Percentiles rank a stretch among this genome's conserved stretches.
Evolutionary conservation across 306 rosid species (phyloP).

Genomic region (cucumber (Cucumis sativus)): Cucumber_9930_V3 NC_026655.2:24774001-24774500

Average conservation of each 20-base stretch:
- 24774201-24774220: slow-evolving; percentile 46
- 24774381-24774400: no score
- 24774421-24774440: no score
- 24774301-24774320: no score
- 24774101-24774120: not conserved
- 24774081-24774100: not conserved
- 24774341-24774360: no score
- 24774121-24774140: not conserved
- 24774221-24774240: slow-evolving; percentile 33
- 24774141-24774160: not conserved
- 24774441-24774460: no score
- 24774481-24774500: no score
- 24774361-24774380: no score
- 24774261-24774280: not conserved
- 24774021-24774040: no score
- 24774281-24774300: not conserved
- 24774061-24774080: not conserved
- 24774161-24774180: slow-evolving; percentile 39
- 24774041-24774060: not conserved
- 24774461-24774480: no score
- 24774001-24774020: not conserved
- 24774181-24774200: slow-evolving; percentile 41
- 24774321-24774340: no score
- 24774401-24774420: no score
- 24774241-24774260: not conserved